These are phyloP conservation scores for Rhazya stricta DNA, from an alignment of 257 asterid species.

Conservation along the genomic window DNA sequence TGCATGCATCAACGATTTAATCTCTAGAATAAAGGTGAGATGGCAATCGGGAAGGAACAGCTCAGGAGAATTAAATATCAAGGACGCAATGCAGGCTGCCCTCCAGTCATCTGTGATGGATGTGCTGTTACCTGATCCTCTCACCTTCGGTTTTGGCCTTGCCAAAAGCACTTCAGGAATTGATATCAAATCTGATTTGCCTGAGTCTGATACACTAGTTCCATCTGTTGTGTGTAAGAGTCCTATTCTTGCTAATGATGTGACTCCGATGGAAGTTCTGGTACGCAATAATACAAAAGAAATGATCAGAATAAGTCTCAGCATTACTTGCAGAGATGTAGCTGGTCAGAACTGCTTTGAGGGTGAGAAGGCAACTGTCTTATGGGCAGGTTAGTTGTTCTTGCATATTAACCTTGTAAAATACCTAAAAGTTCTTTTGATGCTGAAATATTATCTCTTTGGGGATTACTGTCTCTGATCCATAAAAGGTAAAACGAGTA, in stretches of 20 bases:
- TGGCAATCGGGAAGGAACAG: conserved; percentile 99
- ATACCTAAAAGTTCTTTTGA: neutral
- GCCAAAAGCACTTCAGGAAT: conserved; percentile 31
- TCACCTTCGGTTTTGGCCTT: conserved; percentile 92
- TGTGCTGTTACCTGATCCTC: conserved; percentile 91
- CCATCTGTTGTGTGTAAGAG: conserved; percentile 28
- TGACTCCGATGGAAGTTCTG: conserved; percentile 81
- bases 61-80: conserved; percentile 89
- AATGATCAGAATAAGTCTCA: conserved; percentile 54
- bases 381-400: conserved; percentile 80
- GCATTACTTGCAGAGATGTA: conserved; percentile 86
- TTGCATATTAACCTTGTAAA: conserved; percentile 4
- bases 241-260: conserved; percentile 63
- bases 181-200: conserved; percentile 23
- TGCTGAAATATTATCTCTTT: neutral
- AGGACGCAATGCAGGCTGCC: conserved; percentile 87
- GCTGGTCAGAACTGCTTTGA: conserved; percentile 96
- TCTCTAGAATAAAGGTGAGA: conserved; percentile 83
- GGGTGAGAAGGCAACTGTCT: conserved; percentile 81
- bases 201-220: conserved; percentile 24
- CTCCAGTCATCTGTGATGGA: conserved; percentile 96
- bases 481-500: neutral
- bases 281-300: conserved; percentile 96
- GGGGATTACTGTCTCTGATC: neutral
- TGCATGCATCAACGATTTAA: conserved; percentile 72